Conservation (phyloP, 768 basidiomycete genomes). For the Russula earlei region DNA sequence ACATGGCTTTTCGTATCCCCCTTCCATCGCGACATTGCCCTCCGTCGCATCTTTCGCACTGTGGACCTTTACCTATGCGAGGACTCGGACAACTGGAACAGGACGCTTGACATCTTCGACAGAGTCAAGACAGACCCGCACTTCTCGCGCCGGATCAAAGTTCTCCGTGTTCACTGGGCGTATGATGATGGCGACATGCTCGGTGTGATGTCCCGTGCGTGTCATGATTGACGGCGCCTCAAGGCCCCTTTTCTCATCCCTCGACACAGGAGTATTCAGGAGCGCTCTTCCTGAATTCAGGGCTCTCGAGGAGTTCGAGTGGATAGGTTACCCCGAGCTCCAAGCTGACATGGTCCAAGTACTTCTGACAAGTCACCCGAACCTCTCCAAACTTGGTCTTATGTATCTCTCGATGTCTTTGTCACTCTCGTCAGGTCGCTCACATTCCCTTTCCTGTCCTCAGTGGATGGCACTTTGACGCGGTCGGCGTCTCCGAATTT, state of each 20-base stretch:
- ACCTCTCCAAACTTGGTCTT: conserved; percentile 47
- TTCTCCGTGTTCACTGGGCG: conserved; percentile 56
- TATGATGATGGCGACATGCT: conserved; percentile 62
- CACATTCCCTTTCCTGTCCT: background rate
- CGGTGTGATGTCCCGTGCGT: conserved; percentile 47
- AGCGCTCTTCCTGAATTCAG: conserved; percentile 56
- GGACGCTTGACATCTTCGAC: conserved; percentile 59
- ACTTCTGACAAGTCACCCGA: conserved; percentile 43
- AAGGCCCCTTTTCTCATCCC: conserved; percentile 47
- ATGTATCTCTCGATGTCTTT: conserved; percentile 32
- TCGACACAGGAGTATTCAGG: conserved; percentile 46
- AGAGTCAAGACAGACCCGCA: conserved; percentile 50
- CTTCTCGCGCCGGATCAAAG: conserved; percentile 52
- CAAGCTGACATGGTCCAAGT: conserved; percentile 56
- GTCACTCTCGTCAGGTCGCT: background rate
- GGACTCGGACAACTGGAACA: conserved; percentile 49
- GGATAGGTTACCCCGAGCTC: conserved; percentile 71
- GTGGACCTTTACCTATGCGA: conserved; percentile 61
- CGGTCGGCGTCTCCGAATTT: conserved; percentile 58
- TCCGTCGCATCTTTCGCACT: conserved; percentile 56
- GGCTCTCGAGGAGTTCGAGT: conserved; percentile 54
- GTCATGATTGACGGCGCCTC: conserved; percentile 44
- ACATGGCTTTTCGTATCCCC: conserved; percentile 58
- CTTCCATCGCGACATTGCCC: conserved; percentile 56
- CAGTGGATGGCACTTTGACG: conserved; percentile 68